These are phyloP conservation scores for Adansonia madagascariensis DNA, from an alignment of 441 rosid species.

Conservation along the genomic window DNA sequence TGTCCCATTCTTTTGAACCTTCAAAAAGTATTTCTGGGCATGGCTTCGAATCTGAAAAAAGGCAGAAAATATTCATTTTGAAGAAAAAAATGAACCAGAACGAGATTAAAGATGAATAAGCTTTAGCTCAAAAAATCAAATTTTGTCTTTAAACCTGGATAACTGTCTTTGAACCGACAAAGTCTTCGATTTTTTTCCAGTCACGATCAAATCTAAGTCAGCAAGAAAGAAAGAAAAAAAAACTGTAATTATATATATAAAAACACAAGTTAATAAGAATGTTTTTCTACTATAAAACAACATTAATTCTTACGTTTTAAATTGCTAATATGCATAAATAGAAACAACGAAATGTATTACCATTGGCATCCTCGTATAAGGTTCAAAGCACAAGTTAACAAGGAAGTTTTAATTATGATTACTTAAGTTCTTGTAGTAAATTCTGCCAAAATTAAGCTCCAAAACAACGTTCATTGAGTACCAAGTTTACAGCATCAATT, in stretches of 20 bases:
- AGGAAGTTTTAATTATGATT: neutral
- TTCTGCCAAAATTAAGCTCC: neutral
- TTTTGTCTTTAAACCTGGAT: slow-evolving; percentile 58
- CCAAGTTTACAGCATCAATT: neutral
- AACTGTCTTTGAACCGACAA: slow-evolving; percentile 73
- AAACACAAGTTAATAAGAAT: neutral
- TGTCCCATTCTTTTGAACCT: slow-evolving; percentile 73
- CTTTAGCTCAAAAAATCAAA: slow-evolving; percentile 24
- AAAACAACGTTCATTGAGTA: slow-evolving; percentile 14
- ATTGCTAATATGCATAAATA: neutral
- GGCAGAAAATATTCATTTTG: slow-evolving; percentile 28
- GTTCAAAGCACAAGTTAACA: slow-evolving; percentile 1
- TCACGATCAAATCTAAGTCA: slow-evolving; percentile 71
- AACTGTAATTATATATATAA: neutral
- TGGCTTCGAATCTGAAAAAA: slow-evolving; percentile 63
- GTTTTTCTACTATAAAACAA: slow-evolving; percentile 4
- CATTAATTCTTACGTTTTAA: neutral
- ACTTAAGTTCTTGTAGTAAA: neutral
- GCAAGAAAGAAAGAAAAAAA: slow-evolving; percentile 27
- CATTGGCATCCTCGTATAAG: neutral
- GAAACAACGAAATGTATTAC: neutral
- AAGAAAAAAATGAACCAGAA: neutral
- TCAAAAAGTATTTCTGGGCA: slow-evolving; percentile 78
- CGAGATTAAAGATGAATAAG: neutral
- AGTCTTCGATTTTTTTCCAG: slow-evolving; percentile 81